These are phyloP conservation scores for Orbilia blumenaviensis DNA, from an alignment of 2,329 filamentous ascomycete genomes.

Conservation along the genomic window DNA sequence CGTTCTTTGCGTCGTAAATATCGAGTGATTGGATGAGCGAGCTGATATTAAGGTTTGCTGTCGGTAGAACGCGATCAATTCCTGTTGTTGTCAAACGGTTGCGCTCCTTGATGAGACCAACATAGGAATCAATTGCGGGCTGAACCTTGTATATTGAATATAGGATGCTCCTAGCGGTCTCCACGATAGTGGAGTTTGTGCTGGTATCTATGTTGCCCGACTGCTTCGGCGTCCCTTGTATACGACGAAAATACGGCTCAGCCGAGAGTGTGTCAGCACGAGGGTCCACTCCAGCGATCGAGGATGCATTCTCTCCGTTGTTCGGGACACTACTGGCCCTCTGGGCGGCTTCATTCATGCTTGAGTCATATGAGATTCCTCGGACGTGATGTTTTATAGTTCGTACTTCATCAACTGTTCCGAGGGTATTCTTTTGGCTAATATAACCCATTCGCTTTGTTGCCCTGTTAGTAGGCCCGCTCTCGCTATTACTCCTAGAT, in stretches of 20 bases:
- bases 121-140: conserved; percentile 57
- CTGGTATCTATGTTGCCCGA: conserved; percentile 44
- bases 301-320: conserved; percentile 9
- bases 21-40: conserved; percentile 57
- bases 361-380: conserved; percentile 51
- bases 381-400: conserved; percentile 50
- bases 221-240: conserved; percentile 38
- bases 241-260: conserved; percentile 56
- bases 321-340: conserved; percentile 48
- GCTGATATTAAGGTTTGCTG: conserved; percentile 57
- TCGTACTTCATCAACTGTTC: conserved; percentile 45
- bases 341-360: conserved; percentile 50
- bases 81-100: conserved; percentile 55
- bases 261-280: conserved; percentile 42
- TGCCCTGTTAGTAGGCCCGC: conserved; percentile 41
- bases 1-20: conserved; percentile 55
- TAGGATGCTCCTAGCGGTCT: conserved; percentile 57
- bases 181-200: conserved; percentile 52
- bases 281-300: background rate
- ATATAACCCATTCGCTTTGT: conserved; percentile 52
- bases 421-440: conserved; percentile 39
- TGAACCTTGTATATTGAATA: conserved; percentile 57
- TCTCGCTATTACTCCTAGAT: conserved; percentile 50
- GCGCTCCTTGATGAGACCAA: conserved; percentile 55
- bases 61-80: conserved; percentile 57